Evolutionary conservation across 768 basidiomycete species (phyloP).

Genomic region (Terana coerulea): DNA sequence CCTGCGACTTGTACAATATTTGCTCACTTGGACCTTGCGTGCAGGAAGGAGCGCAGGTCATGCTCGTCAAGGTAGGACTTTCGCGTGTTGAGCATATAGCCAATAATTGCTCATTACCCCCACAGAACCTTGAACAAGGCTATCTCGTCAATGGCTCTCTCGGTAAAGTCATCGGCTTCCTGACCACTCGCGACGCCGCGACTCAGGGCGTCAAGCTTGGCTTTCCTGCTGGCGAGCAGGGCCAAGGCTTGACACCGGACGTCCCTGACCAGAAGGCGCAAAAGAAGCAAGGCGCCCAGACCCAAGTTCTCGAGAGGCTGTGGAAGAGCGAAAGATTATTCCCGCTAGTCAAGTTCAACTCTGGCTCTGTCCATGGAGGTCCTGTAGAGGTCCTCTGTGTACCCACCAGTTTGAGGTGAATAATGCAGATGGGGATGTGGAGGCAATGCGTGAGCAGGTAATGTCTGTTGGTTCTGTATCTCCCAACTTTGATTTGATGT

Average conservation of each 20-base stretch:
- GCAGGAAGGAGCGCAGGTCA: slow-evolving; percentile 80
- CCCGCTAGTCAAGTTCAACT: slow-evolving; percentile 1
- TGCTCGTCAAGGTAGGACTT: slow-evolving; percentile 61
- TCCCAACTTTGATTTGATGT: neutral
- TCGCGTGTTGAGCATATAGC: neutral
- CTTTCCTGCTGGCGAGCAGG: neutral
- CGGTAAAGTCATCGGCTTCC: slow-evolving; percentile 50
- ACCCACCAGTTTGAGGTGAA: slow-evolving; percentile 51
- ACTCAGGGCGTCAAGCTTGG: neutral
- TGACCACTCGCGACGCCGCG: slow-evolving; percentile 16
- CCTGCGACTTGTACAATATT: neutral
- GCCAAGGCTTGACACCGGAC: too few species aligned
- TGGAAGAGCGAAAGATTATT: neutral
- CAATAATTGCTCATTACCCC: neutral
- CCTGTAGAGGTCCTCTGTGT: slow-evolving; percentile 37
- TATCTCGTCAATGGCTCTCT: slow-evolving; percentile 66
- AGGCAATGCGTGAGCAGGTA: slow-evolving; percentile 61
- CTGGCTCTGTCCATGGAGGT: slow-evolving; percentile 23
- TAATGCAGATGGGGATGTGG: slow-evolving; percentile 45
- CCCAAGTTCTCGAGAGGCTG: too few species aligned
- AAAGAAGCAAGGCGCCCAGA: too few species aligned
- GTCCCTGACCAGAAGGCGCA: neutral
- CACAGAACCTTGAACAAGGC: slow-evolving; percentile 65
- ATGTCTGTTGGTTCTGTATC: neutral
- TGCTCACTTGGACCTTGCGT: neutral